Conservation (phyloP, 2,329 filamentous ascomycete species). For the Stachybotrys echinatus region DNA sequence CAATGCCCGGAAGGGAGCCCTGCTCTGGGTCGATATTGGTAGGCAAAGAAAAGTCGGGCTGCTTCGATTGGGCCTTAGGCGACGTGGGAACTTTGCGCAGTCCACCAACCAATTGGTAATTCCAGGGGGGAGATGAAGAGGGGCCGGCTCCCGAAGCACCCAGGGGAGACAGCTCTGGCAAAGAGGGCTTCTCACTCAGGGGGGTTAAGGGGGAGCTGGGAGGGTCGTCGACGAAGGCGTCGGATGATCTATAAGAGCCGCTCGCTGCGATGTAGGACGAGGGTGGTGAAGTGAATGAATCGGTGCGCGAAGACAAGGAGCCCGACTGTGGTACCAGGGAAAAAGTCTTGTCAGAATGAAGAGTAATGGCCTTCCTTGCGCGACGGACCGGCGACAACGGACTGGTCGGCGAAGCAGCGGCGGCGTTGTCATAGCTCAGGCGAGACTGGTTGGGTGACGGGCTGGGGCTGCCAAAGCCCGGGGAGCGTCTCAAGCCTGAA, state of each 20-base stretch:
- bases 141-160: slow-evolving; percentile 10
- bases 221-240: slow-evolving; percentile 41
- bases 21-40: slow-evolving; percentile 21
- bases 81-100: slow-evolving; percentile 42
- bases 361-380: slow-evolving; percentile 34
- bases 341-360: slow-evolving; percentile 56
- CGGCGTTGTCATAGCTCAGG: background rate
- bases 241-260: slow-evolving; percentile 37
- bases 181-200: slow-evolving; percentile 31
- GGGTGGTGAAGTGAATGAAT: slow-evolving; percentile 32
- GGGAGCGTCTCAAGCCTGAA: slow-evolving; percentile 6
- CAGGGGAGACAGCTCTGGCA: slow-evolving; percentile 12
- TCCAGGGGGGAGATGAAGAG: slow-evolving; percentile 38
- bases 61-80: slow-evolving; percentile 36
- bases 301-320: slow-evolving; percentile 19
- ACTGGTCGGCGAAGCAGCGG: slow-evolving; percentile 15
- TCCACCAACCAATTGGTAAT: slow-evolving; percentile 49
- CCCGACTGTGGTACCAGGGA: slow-evolving; percentile 37
- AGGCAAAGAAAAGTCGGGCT: slow-evolving; percentile 17
- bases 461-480: background rate
- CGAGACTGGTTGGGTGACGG: slow-evolving; percentile 1
- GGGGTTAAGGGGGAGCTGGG: slow-evolving; percentile 45
- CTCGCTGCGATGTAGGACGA: slow-evolving; percentile 40
- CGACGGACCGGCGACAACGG: slow-evolving; percentile 21
- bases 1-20: slow-evolving; percentile 20